phyloP scores from a whole-genome alignment of 1,139 yeast genomes.

The Hanseniaspora gamundiae region DNA sequence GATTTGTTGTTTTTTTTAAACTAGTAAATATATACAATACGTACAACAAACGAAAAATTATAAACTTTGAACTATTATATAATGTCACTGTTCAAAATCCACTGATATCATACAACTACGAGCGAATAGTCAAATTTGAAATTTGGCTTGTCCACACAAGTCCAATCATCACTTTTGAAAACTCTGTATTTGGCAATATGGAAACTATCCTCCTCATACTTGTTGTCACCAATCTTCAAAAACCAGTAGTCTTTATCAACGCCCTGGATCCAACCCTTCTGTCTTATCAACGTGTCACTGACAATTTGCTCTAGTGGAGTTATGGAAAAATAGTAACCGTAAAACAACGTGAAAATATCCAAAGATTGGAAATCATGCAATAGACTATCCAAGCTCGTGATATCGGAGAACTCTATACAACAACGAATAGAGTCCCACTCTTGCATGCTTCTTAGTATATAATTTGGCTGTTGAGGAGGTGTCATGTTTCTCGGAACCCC shows the following conservation, averaged over 20 bases:
- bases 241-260: conserved; percentile 28
- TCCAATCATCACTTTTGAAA: conserved; percentile 33
- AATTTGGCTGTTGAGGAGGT: conserved; percentile 24
- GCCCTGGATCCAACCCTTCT: conserved; percentile 29
- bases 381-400: conserved; percentile 10
- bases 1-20: too few species aligned
- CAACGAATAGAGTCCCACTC: conserved; percentile 23
- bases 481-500: conserved; percentile 21
- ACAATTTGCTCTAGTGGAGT: conserved; percentile 39
- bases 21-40: too few species aligned
- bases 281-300: conserved; percentile 22
- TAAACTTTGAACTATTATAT: too few species aligned
- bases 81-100: too few species aligned
- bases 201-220: conserved; percentile 26
- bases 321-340: conserved; percentile 48
- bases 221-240: conserved; percentile 27
- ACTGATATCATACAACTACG: background rate
- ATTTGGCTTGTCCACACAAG: conserved; percentile 24
- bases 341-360: conserved; percentile 38
- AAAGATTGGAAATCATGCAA: conserved; percentile 18
- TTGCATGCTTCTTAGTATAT: conserved; percentile 24
- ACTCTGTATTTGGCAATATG: conserved; percentile 32
- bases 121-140: conserved; percentile 22
- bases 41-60: too few species aligned
- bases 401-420: conserved; percentile 10